Conservation (phyloP, 805 yeast species). For the Nematodospora valgi region DNA sequence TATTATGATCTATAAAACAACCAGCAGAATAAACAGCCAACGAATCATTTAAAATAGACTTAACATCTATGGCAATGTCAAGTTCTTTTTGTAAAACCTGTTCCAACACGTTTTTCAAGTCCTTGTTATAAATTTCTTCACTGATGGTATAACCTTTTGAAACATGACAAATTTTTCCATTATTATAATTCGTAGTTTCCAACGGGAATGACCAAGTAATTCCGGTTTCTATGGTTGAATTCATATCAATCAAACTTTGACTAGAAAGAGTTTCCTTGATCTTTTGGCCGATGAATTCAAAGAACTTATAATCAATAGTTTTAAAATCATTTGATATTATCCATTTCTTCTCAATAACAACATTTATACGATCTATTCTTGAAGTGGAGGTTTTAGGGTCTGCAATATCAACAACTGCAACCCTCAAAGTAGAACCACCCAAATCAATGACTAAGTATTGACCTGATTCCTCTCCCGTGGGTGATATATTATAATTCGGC, state of each 20-base stretch:
- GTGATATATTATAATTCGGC: slow-evolving; percentile 35
- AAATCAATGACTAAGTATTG: slow-evolving; percentile 48
- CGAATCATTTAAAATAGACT: slow-evolving; percentile 57
- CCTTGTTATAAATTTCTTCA: slow-evolving; percentile 37
- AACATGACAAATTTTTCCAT: slow-evolving; percentile 47
- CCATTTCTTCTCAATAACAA: slow-evolving; percentile 36
- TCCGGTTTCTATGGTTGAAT: slow-evolving; percentile 34
- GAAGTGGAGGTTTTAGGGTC: slow-evolving; percentile 12
- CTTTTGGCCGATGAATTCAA: slow-evolving; percentile 38
- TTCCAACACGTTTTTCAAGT: slow-evolving; percentile 43
- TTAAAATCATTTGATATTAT: slow-evolving; percentile 36
- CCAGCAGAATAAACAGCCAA: slow-evolving; percentile 64
- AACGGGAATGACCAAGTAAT: slow-evolving; percentile 60
- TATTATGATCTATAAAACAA: slow-evolving; percentile 29
- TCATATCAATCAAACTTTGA: slow-evolving; percentile 15
- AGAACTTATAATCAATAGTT: slow-evolving; percentile 38
- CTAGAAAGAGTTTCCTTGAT: slow-evolving; percentile 20
- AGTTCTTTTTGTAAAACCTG: slow-evolving; percentile 20
- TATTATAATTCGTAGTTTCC: slow-evolving; percentile 36
- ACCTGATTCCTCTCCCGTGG: slow-evolving; percentile 36
- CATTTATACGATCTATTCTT: slow-evolving; percentile 21
- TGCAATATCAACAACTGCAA: slow-evolving; percentile 36
- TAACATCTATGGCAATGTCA: slow-evolving; percentile 32
- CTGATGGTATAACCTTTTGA: slow-evolving; percentile 59
- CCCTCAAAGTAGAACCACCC: slow-evolving; percentile 55